A percentile compares a stretch with the other conserved stretches of the same genome.
These are phyloP conservation scores for Cicer arietinum DNA, from an alignment of 306 rosid genomes.

Conservation along the genomic window DNA sequence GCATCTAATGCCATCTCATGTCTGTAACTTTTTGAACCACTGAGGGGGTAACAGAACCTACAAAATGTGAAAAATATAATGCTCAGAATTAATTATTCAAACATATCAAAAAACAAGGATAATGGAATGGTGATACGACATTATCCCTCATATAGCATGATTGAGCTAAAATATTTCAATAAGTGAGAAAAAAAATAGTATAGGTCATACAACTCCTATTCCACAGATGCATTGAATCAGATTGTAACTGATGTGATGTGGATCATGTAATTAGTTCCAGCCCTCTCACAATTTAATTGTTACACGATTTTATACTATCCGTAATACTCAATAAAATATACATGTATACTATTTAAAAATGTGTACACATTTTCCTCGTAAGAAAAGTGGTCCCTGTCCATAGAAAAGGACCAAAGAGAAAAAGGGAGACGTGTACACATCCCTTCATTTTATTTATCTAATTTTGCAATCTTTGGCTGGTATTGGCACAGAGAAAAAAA, in stretches of 20 bases:
- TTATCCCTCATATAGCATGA: background rate
- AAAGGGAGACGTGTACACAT: background rate
- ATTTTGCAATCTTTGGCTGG: conserved; percentile 21
- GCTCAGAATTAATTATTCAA: conserved; percentile 21
- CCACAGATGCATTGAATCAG: background rate
- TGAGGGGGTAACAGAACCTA: conserved; percentile 73
- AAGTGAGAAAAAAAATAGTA: background rate
- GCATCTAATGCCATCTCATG: conserved; percentile 97
- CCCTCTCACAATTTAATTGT: background rate
- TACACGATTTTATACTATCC: background rate
- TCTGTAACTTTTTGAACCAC: conserved; percentile 63
- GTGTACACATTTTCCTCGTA: background rate
- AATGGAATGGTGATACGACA: background rate
- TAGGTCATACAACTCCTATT: background rate
- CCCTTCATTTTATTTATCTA: conserved; percentile 7
- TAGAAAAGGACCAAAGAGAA: conserved; percentile 7
- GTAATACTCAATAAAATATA: background rate
- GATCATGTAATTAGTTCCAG: background rate
- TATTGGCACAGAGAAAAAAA: background rate
- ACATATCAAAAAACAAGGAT: conserved; percentile 23
- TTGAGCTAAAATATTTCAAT: background rate
- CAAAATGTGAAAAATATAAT: conserved; percentile 24
- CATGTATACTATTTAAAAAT: background rate
- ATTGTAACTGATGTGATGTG: background rate
- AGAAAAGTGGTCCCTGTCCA: background rate